Conservation (phyloP, 2,329 filamentous ascomycete genomes). For the Clarireedia hainanense region DNA sequence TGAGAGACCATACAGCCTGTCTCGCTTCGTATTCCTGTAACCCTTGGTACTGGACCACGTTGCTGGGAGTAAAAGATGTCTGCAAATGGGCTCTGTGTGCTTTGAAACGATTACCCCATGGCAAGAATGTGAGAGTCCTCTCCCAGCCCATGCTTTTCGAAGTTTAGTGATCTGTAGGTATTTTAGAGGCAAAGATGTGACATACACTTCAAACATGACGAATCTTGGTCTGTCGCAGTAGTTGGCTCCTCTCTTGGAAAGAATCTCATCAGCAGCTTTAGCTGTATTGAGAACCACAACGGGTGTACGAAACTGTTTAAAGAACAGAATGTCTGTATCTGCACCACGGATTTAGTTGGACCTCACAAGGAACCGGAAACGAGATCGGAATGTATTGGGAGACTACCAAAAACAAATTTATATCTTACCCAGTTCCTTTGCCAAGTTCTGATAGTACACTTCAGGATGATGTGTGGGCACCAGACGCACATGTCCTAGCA, state of each 20-base stretch:
- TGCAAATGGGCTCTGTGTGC: constrained; percentile 39
- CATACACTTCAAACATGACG: constrained; percentile 25
- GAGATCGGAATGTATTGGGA: too few relatives aligned
- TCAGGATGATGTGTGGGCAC: constrained; percentile 19
- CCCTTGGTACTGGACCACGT: constrained; percentile 27
- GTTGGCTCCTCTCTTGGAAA: constrained; percentile 38
- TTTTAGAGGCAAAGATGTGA: neutral
- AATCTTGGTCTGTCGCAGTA: constrained; percentile 40
- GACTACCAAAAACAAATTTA: neutral
- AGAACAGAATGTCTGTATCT: constrained; percentile 19
- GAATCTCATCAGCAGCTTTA: constrained; percentile 35
- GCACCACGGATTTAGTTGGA: neutral
- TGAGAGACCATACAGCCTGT: neutral
- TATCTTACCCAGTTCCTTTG: constrained; percentile 19
- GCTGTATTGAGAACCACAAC: constrained; percentile 39
- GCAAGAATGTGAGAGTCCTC: constrained; percentile 38
- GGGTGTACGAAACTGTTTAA: constrained; percentile 24
- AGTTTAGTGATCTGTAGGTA: neutral
- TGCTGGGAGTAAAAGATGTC: constrained; percentile 35
- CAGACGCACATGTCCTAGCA: constrained; percentile 21
- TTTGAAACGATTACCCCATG: constrained; percentile 36
- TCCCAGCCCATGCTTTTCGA: constrained; percentile 32
- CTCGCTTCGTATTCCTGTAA: constrained; percentile 30
- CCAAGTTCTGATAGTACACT: constrained; percentile 19
- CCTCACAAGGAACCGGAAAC: too few relatives aligned